Evolutionary conservation across 2,329 filamentous ascomycete genomes (phyloP).

Genomic region (Sarocladium kiliense): DNA sequence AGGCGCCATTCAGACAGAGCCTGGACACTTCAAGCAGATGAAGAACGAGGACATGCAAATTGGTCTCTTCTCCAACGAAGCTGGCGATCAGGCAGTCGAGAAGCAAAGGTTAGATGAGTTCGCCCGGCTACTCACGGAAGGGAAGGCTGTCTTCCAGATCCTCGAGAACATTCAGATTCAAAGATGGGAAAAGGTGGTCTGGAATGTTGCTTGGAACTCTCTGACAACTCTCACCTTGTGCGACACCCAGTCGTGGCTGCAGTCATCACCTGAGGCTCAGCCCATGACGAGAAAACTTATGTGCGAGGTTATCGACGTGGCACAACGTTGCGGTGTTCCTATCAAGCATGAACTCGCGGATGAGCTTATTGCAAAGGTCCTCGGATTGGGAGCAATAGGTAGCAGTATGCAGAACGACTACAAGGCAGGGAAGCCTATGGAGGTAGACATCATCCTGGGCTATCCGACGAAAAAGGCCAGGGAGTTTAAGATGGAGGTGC

Average conservation of each 20-base stretch:
- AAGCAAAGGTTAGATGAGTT: slow-evolving; percentile 33
- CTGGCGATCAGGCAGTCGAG: slow-evolving; percentile 24
- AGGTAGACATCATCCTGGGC: slow-evolving; percentile 68
- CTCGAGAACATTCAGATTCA: slow-evolving; percentile 50
- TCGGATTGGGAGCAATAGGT: slow-evolving; percentile 32
- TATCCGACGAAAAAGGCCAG: slow-evolving; percentile 64
- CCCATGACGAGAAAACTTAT: slow-evolving; percentile 45
- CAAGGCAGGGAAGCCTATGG: slow-evolving; percentile 60
- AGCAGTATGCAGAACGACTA: slow-evolving; percentile 66
- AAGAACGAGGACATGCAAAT: slow-evolving; percentile 51
- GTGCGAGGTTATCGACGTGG: slow-evolving; percentile 50
- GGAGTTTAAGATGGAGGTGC: slow-evolving; percentile 58
- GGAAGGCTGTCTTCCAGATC: slow-evolving; percentile 40
- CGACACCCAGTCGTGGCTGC: slow-evolving; percentile 47
- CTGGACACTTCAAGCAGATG: slow-evolving; percentile 44
- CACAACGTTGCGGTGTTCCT: slow-evolving; percentile 44
- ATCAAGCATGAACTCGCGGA: slow-evolving; percentile 41
- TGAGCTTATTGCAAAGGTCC: slow-evolving; percentile 36
- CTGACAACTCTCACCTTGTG: slow-evolving; percentile 50
- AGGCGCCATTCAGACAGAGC: slow-evolving; percentile 43
- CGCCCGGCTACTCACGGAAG: slow-evolving; percentile 30
- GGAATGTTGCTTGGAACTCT: slow-evolving; percentile 59
- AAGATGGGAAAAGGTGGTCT: slow-evolving; percentile 55
- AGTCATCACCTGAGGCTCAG: slow-evolving; percentile 37
- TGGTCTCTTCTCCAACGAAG: slow-evolving; percentile 41